Evolutionary conservation across 345 rosid genomes (phyloP).

Genomic region (Kernera saxatilis): DNA sequence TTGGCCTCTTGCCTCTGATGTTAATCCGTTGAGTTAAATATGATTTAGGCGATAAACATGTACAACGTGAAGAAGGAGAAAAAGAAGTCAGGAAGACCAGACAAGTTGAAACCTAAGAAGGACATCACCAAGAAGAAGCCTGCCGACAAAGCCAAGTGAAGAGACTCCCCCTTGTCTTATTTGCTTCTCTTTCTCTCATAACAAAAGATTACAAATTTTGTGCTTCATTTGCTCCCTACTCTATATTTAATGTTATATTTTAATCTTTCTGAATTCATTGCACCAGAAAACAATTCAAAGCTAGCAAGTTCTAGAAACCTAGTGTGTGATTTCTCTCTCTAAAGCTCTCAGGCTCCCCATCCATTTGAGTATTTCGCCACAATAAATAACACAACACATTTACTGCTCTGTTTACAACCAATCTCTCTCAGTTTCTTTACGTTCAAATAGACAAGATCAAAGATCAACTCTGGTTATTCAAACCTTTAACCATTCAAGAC

Average conservation of each 20-base stretch:
- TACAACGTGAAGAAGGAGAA: constrained; percentile 79
- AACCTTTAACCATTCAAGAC: constrained; percentile 82
- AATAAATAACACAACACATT: not conserved
- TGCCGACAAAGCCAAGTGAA: constrained; percentile 21
- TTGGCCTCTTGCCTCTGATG: not conserved
- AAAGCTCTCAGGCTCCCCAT: not conserved
- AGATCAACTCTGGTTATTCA: constrained; percentile 12
- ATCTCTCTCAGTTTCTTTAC: not conserved
- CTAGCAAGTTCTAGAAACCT: not conserved
- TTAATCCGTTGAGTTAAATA: not conserved
- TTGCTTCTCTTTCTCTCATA: not conserved
- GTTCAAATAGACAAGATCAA: not conserved
- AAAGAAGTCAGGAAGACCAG: constrained; percentile 32
- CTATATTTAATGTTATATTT: not conserved
- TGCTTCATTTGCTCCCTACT: not conserved
- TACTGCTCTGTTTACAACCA: not conserved
- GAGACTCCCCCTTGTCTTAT: not conserved
- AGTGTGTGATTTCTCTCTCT: not conserved
- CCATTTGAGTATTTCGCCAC: not conserved
- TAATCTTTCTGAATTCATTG: not conserved
- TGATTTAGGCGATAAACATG: constrained; percentile 66
- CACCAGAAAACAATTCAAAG: not conserved
- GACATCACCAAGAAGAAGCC: constrained; percentile 27
- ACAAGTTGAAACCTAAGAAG: constrained; percentile 30
- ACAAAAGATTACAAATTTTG: not conserved